Conservation (phyloP, 1,284 basidiomycete genomes). For the Stygiomarasmius scandens region DNA sequence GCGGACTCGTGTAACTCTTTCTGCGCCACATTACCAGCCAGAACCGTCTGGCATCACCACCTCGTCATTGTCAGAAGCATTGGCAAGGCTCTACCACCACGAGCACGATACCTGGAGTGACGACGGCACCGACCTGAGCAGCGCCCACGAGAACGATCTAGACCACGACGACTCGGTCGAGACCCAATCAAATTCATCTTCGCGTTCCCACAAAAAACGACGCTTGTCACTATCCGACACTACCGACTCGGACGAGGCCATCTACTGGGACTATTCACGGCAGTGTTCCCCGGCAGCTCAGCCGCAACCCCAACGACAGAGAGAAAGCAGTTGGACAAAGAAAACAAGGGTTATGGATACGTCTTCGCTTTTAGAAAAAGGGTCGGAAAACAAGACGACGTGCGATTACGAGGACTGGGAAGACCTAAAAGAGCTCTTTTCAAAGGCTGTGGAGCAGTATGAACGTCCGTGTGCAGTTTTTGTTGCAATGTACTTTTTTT, state of each 20-base stretch:
- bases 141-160: slow-evolving; percentile 22
- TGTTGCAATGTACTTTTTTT: slow-evolving; percentile 7
- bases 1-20: slow-evolving; percentile 45
- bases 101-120: slow-evolving; percentile 11
- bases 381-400: slow-evolving; percentile 22
- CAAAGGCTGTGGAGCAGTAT: slow-evolving; percentile 55
- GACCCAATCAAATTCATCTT: slow-evolving; percentile 1
- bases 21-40: slow-evolving; percentile 26
- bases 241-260: slow-evolving; percentile 36
- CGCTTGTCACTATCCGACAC: slow-evolving; percentile 20
- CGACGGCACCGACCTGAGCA: slow-evolving; percentile 24
- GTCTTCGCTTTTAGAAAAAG: slow-evolving; percentile 33
- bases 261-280: slow-evolving; percentile 33
- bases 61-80: neutral
- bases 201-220: slow-evolving; percentile 15
- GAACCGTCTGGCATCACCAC: slow-evolving; percentile 15
- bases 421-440: slow-evolving; percentile 63
- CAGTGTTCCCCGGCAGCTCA: slow-evolving; percentile 9
- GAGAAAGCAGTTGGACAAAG: slow-evolving; percentile 32
- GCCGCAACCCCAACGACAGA: slow-evolving; percentile 15
- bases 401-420: slow-evolving; percentile 62
- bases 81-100: slow-evolving; percentile 2
- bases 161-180: neutral
- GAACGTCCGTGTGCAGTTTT: slow-evolving; percentile 46
- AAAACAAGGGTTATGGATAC: slow-evolving; percentile 43